Conservation (phyloP, 164 flowering plant species). For the Nelumbo lutea region DNA sequence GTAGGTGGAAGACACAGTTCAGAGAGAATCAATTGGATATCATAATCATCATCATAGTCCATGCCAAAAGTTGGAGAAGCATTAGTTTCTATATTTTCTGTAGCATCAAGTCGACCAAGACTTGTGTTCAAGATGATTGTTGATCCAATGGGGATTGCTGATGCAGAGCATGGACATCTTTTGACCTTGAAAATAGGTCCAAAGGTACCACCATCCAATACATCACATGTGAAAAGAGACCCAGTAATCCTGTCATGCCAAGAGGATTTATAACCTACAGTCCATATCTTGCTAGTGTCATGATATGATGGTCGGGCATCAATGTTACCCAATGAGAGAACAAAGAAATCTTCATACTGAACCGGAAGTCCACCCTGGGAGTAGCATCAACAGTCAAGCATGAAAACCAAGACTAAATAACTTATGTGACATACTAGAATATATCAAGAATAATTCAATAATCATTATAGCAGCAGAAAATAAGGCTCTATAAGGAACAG, state of each 20-base stretch:
- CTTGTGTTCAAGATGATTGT: constrained; percentile 41
- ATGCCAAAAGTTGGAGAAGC: constrained; percentile 7
- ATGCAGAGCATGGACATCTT: constrained; percentile 66
- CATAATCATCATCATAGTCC: constrained; percentile 25
- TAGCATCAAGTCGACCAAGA: constrained; percentile 15
- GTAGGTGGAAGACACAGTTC: constrained; percentile 44
- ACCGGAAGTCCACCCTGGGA: constrained; percentile 76
- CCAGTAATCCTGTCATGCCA: constrained; percentile 95
- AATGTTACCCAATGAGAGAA: constrained; percentile 65
- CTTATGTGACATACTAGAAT: background rate
- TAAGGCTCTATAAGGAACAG: background rate
- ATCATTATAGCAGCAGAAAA: background rate
- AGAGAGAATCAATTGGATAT: constrained; percentile 44
- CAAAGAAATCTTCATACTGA: constrained; percentile 79
- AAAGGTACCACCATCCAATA: constrained; percentile 73
- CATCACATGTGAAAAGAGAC: constrained; percentile 71
- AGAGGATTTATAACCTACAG: constrained; percentile 76
- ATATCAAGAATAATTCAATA: too few species aligned
- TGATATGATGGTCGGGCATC: constrained; percentile 77
- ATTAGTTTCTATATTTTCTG: constrained; percentile 18
- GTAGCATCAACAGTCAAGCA: constrained; percentile 2
- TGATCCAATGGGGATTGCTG: constrained; percentile 56
- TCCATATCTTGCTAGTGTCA: constrained; percentile 46
- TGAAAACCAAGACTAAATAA: background rate
- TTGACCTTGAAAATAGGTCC: constrained; percentile 78